phyloP scores from a whole-genome alignment of 805 yeast genomes.

The Diddensiella caesifluorescens region DNA sequence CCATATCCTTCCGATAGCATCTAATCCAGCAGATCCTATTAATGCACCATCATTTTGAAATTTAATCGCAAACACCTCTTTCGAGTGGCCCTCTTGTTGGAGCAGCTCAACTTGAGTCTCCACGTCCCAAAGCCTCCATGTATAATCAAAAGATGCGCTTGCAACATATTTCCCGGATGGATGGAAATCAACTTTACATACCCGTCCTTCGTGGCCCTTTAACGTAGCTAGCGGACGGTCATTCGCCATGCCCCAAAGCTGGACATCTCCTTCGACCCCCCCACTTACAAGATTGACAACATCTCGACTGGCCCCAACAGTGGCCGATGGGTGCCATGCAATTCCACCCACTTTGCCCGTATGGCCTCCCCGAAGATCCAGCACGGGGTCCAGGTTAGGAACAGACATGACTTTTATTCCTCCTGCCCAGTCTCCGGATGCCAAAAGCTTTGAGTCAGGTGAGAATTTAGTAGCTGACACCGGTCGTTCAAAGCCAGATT shows the following conservation, averaged over 20 bases:
- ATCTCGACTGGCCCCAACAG: conserved; percentile 16
- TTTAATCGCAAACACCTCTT: conserved; percentile 56
- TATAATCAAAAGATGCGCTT: conserved; percentile 73
- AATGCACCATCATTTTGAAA: conserved; percentile 75
- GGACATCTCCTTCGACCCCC: conserved; percentile 43
- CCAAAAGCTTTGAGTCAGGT: conserved; percentile 37
- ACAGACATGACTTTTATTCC: conserved; percentile 46
- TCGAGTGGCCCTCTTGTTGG: conserved; percentile 82
- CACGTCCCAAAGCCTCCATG: conserved; percentile 88
- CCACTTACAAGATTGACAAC: conserved; percentile 36
- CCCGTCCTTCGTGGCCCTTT: conserved; percentile 50
- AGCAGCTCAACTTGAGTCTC: conserved; percentile 44
- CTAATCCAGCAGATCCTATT: conserved; percentile 71
- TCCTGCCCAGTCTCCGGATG: conserved; percentile 86
- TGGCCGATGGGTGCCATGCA: conserved; percentile 50
- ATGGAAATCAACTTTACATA: conserved; percentile 58
- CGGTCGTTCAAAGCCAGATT: conserved; percentile 64
- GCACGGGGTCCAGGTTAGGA: conserved; percentile 33
- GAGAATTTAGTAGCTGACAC: conserved; percentile 53
- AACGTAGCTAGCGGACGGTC: conserved; percentile 24
- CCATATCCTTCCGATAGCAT: conserved; percentile 72
- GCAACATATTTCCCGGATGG: conserved; percentile 55
- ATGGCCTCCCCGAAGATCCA: conserved; percentile 39
- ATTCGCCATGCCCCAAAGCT: conserved; percentile 33
- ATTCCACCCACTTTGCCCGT: conserved; percentile 65